These are phyloP conservation scores for Euphorbia celastroides DNA, from an alignment of 441 rosid genomes.

Conservation along the genomic window DNA sequence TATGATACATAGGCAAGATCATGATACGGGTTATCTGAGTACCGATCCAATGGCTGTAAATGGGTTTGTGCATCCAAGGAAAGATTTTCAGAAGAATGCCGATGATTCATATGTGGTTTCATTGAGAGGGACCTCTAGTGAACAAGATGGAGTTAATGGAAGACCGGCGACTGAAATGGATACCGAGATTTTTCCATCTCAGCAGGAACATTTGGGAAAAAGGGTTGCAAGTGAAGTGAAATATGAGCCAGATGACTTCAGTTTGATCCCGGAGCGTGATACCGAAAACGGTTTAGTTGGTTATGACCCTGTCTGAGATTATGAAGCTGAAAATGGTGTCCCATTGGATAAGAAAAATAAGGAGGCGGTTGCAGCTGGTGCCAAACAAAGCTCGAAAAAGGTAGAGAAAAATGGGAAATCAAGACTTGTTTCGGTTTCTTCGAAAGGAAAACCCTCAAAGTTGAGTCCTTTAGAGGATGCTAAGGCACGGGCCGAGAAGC, in stretches of 20 bases:
- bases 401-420: conserved; percentile 53
- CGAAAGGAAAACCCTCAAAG: conserved; percentile 78
- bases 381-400: conserved; percentile 49
- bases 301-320: conserved; percentile 81
- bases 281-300: conserved; percentile 46
- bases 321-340: conserved; percentile 35
- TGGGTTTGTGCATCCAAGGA: conserved; percentile 47
- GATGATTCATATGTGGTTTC: conserved; percentile 85
- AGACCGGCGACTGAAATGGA: conserved; percentile 55
- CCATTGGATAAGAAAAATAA: conserved; percentile 40
- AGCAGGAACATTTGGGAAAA: conserved; percentile 32
- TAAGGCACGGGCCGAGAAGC: conserved; percentile 84
- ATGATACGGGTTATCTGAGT: conserved; percentile 27
- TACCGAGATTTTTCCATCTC: conserved; percentile 51
- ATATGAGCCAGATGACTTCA: conserved; percentile 79
- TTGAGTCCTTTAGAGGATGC: conserved; percentile 90
- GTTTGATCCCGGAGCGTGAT: conserved; percentile 70
- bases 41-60: conserved; percentile 44
- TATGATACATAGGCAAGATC: conserved; percentile 38
- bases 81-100: conserved; percentile 36
- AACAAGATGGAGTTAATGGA: conserved; percentile 38
- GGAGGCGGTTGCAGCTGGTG: conserved; percentile 26
- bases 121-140: conserved; percentile 34
- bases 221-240: conserved; percentile 34
- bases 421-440: conserved; percentile 49